phyloP scores from a whole-genome alignment of 768 basidiomycete genomes.

The Collybia sp. region DNA sequence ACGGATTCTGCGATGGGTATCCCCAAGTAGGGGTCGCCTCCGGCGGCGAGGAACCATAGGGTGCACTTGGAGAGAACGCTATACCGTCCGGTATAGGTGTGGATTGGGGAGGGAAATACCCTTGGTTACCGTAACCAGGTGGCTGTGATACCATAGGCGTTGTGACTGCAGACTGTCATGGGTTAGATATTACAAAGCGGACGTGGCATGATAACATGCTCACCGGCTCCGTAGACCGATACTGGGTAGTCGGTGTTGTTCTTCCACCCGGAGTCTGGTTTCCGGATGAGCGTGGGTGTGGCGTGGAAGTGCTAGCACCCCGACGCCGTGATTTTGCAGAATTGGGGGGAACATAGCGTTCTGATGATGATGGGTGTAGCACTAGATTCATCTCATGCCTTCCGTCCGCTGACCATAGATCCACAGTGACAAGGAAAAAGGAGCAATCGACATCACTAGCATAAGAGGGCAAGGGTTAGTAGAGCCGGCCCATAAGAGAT shows the following conservation, averaged over 20 bases:
- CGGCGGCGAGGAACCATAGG: conserved; percentile 36
- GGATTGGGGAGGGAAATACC: conserved; percentile 40
- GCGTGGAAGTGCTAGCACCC: conserved; percentile 32
- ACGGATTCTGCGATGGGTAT: conserved; percentile 37
- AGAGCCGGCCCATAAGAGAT: conserved; percentile 1
- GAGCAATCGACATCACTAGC: conserved; percentile 78
- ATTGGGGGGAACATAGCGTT: conserved; percentile 61
- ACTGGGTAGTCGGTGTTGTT: conserved; percentile 41
- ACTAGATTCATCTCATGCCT: conserved; percentile 86
- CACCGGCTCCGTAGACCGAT: conserved; percentile 42
- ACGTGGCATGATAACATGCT: conserved; percentile 8
- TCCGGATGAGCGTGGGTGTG: conserved; percentile 29
- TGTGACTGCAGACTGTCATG: conserved; percentile 18
- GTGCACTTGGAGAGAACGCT: conserved; percentile 33
- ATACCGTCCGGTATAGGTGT: conserved; percentile 35
- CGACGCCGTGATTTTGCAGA: conserved; percentile 36
- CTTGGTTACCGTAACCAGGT: conserved; percentile 35
- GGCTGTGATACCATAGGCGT: conserved; percentile 35
- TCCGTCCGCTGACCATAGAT: conserved; percentile 85
- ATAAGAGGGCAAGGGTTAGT: conserved; percentile 2
- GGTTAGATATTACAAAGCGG: conserved; percentile 5
- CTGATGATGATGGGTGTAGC: conserved; percentile 76
- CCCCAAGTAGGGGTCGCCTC: conserved; percentile 51
- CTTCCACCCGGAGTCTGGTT: conserved; percentile 45
- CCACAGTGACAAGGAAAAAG: conserved; percentile 89